Evolutionary conservation across 768 basidiomycete species (phyloP), one percentile per base, ranked within the genome.

Genomic region (Rhizopogon roseolus): DNA sequence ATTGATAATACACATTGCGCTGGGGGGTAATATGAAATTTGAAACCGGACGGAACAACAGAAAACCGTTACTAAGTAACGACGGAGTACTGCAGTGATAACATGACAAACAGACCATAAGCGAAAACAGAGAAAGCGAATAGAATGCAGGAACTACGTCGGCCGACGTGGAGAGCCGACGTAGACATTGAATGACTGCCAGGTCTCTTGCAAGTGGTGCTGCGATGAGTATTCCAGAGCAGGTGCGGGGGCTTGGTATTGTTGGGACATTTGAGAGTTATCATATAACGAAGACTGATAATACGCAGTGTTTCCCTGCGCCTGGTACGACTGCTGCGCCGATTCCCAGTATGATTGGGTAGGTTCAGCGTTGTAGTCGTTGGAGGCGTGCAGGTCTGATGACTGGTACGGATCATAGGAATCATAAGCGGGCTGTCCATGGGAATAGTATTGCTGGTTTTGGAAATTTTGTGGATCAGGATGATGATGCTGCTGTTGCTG

Each of bases 121-220:
- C 25, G 32, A 56, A 56, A 44, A 32, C 7, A 11, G 37, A 32
- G 22, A 39, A 34, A 19, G 32, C 38, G 10, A 32, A 32, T 32
- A 4, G 29, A 32, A 32, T 32, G 29, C 29, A 32, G 29, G 29
- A 10, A 42, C 54, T 43, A 64, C 5, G 25, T 34, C 8, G 54
- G 13, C 2, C 60, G 53, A 37, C 29, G 42, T 1, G 56, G 54
- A 6, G 52, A 64, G 50, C 70, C 59, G 51, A 82, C 76, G 61
- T 81, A 81, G 55, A 78, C 74, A 75, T 85, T 81, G 70, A 85
- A 88, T 54, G 79, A 74, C 64, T 79, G 77, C 86, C 86, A 88
- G 9, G 85, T 85, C 67, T 86, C 85, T 66, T 83, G 81, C 52
- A 86, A 59, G 44, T 78, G 74, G 48, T 73, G 70, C 62, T 83